These are phyloP conservation scores for Isatis lusitanica DNA, from an alignment of 441 rosid genomes.

Conservation along the genomic window DNA sequence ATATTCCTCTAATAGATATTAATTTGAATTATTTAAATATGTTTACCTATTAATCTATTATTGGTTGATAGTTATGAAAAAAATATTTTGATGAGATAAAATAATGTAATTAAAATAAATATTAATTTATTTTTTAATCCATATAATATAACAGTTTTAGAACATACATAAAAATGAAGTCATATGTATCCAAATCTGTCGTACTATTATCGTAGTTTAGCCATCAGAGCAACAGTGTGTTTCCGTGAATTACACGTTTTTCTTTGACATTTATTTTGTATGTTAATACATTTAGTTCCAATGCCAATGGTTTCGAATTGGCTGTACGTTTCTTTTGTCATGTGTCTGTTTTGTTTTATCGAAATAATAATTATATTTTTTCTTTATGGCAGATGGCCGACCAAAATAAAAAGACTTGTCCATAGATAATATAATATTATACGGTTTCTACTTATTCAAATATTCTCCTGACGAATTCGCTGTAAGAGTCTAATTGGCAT, in stretches of 20 bases:
- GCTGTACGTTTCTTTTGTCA: not conserved
- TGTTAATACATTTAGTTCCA: not conserved
- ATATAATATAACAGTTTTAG: too few relatives aligned
- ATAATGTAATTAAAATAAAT: too few relatives aligned
- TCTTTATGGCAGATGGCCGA: constrained; percentile 27
- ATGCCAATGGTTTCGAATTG: constrained; percentile 1
- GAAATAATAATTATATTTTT: not conserved
- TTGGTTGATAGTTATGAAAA: too few relatives aligned
- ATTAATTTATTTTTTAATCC: too few relatives aligned
- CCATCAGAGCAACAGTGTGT: constrained; percentile 26
- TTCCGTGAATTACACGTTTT: constrained; percentile 32
- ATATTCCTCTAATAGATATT: too few relatives aligned
- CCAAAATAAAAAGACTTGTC: constrained; percentile 17
- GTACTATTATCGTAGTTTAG: constrained; percentile 10
- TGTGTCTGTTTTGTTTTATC: constrained; percentile 12
- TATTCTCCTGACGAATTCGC: not conserved
- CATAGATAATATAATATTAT: not conserved
- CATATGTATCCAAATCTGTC: not conserved
- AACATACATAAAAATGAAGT: not conserved
- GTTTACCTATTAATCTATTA: too few relatives aligned
- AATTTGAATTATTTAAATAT: too few relatives aligned
- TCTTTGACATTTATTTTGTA: not conserved
- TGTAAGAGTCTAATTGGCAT: not conserved
- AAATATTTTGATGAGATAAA: too few relatives aligned
- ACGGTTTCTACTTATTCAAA: not conserved